phyloP scores from a whole-genome alignment of 2,329 filamentous ascomycete species.

The Colletotrichum musae region DNA sequence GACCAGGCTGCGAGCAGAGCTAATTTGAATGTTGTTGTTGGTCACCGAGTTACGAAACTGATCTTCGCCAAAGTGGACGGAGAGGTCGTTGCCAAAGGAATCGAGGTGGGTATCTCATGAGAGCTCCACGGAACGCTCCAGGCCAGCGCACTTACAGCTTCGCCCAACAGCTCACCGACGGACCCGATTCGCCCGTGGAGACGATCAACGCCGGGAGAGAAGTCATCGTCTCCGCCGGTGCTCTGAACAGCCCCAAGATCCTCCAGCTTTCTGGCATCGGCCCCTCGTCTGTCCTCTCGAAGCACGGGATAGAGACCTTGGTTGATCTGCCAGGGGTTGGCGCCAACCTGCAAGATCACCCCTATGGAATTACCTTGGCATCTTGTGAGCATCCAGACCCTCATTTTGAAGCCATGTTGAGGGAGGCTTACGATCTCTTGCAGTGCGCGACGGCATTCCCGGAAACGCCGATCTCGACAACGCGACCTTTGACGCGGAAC shows the following conservation, averaged over 20 bases:
- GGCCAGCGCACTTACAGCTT: background rate
- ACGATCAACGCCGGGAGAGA: conserved; percentile 48
- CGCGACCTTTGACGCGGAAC: conserved; percentile 51
- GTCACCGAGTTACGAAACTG: conserved; percentile 41
- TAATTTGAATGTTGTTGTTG: conserved; percentile 39
- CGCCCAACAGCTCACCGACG: background rate
- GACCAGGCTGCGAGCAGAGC: background rate
- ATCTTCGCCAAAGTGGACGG: conserved; percentile 37
- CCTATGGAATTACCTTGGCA: conserved; percentile 6
- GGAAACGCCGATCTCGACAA: conserved; percentile 46
- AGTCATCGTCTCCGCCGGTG: conserved; percentile 58
- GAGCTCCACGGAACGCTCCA: conserved; percentile 16
- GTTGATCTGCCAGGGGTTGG: conserved; percentile 29
- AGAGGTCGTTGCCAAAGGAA: conserved; percentile 43
- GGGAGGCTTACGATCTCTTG: background rate
- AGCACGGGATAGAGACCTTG: conserved; percentile 51
- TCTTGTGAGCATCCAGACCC: background rate
- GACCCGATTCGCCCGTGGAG: background rate
- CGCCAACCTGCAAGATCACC: conserved; percentile 37
- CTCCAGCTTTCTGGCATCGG: conserved; percentile 66
- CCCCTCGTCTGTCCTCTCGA: conserved; percentile 50
- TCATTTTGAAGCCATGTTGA: too few species aligned
- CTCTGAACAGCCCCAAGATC: conserved; percentile 58
- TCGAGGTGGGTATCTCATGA: conserved; percentile 43
- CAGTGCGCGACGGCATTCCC: conserved; percentile 1